These are phyloP conservation scores for Hippophae tibetana DNA, from an alignment of 306 rosid species.

Conservation along the genomic window DNA sequence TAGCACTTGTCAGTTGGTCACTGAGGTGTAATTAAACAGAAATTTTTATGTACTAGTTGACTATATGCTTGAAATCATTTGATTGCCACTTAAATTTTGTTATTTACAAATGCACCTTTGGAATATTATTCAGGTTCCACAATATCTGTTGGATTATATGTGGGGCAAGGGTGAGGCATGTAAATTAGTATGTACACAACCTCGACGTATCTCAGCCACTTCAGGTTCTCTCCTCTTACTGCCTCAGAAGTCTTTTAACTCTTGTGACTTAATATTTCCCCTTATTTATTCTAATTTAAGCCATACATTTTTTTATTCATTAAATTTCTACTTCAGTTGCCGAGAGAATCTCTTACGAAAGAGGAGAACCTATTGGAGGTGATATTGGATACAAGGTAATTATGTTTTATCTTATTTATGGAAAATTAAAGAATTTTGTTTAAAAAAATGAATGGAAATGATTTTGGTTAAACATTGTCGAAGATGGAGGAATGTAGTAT, in stretches of 20 bases:
- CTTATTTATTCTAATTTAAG: conserved; percentile 12
- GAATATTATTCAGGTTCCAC: conserved; percentile 71
- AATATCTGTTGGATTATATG: conserved; percentile 70
- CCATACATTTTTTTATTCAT: conserved; percentile 8
- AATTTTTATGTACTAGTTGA: too few species aligned
- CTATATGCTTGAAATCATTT: neutral
- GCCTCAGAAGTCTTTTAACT: conserved; percentile 4
- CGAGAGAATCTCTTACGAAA: conserved; percentile 77
- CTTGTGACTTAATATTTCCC: neutral
- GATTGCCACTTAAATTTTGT: neutral
- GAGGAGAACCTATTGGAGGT: conserved; percentile 69
- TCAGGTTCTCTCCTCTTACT: conserved; percentile 52
- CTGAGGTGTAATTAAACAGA: too few species aligned
- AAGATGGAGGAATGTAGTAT: neutral
- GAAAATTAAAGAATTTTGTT: neutral
- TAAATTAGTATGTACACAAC: conserved; percentile 88
- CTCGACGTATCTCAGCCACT: conserved; percentile 85
- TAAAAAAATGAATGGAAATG: neutral
- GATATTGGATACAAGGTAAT: conserved; percentile 91
- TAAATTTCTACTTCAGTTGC: conserved; percentile 51
- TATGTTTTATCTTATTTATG: neutral
- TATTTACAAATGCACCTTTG: conserved; percentile 10
- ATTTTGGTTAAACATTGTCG: conserved; percentile 3
- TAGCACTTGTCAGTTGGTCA: too few species aligned
- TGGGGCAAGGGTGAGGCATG: conserved; percentile 84